Conservation (phyloP, 140 eudicot genomes). For the Senecio squalidus region DNA sequence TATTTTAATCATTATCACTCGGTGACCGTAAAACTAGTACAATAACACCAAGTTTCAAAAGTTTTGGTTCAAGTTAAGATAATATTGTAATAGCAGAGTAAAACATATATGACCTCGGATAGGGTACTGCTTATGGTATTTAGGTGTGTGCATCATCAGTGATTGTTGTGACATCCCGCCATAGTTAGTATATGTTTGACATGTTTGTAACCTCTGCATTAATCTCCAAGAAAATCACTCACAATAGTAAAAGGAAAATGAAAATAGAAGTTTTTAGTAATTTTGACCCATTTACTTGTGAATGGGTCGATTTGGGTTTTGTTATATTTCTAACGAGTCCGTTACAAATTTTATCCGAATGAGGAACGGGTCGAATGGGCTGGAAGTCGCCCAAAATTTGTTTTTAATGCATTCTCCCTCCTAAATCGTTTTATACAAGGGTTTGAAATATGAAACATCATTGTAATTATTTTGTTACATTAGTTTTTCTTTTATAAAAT, state of each 20-base stretch:
- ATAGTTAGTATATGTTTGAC: slow-evolving; percentile 30
- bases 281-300: background rate
- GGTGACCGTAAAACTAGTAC: slow-evolving; percentile 1
- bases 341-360: background rate
- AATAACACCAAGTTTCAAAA: background rate
- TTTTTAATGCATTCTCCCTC: background rate
- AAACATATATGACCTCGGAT: slow-evolving; percentile 37
- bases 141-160: slow-evolving; percentile 33
- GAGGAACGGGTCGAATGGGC: background rate
- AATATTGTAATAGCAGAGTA: slow-evolving; percentile 1
- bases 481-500: background rate
- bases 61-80: background rate
- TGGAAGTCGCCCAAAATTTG: no score
- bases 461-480: no score
- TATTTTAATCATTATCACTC: background rate
- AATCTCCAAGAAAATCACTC: slow-evolving; percentile 7
- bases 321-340: no score
- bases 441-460: no score
- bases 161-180: slow-evolving; percentile 36
- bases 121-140: slow-evolving; percentile 44
- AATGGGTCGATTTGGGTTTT: no score
- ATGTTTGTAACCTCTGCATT: slow-evolving; percentile 47
- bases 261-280: background rate
- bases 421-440: background rate
- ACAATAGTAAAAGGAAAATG: background rate